Base-by-base conservation (phyloP, 2,329 filamentous ascomycete genomes). In the Tolypocladium ovalisporum region DNA sequence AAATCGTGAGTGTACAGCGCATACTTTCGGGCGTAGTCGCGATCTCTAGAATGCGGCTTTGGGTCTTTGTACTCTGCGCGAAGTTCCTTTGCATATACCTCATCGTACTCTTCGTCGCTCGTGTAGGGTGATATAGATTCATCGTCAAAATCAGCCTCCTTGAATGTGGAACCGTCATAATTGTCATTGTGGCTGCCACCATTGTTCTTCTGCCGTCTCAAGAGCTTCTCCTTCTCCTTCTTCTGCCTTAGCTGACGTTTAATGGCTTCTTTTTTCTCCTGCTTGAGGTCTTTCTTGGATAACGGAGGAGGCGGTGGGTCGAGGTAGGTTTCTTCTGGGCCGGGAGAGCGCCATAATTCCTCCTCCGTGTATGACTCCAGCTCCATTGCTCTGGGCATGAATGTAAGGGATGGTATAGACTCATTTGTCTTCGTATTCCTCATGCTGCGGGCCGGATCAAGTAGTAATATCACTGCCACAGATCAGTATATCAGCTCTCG, bases 1-100 rank as follows among this genome's bases (percentile, higher is more conserved):
- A 68, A 57, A 6, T 67, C 61, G 34, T 59, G 53, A 0, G 65
- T 68, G 0, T 64, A 61, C 0, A 67, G 34, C 1, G 61, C 58
- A 32, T 69, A 65, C 47, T 69, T 68, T 3, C 65, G 57, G 0
- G 67, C 66, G 59, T 67, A 67, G 47, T 66, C 65, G 2, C 67
- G 58, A 37, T 68, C 63, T 35, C 55, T 61, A 4, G 57, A 54
- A 10, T 62, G 59, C 0, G 62, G 58, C 10, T 63, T 63, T 1
- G 64, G 62, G 35, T 62, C 54, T 10, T 56, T 55, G 47, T 67
- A 66, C 19, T 56, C 58, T 2, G 40, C 55, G 4, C 63, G 59
- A 2, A 66, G 34, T 3, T 51, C 47, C 15, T 56, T 35, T 34
- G 61, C 57, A 29, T 66, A 66, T 3, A 62, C 62, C 13, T 65